Evolutionary conservation across 768 basidiomycete genomes (phyloP).

Genomic region (Leccinum pellstonianum): DNA sequence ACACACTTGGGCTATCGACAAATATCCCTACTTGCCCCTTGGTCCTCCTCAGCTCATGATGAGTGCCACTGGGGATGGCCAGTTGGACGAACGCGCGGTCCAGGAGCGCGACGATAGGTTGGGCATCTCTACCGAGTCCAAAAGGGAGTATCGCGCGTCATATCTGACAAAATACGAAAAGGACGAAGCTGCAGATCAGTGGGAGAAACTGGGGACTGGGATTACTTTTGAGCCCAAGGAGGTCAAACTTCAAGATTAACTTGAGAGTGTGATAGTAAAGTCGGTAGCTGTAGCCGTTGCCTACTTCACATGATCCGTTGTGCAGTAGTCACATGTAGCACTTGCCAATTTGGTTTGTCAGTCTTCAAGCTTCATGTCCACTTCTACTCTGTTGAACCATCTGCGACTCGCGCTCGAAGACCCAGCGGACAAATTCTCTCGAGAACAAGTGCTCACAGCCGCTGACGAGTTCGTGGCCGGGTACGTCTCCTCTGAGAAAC

Average conservation of each 20-base stretch:
- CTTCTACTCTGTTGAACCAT: constrained; percentile 45
- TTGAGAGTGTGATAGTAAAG: neutral
- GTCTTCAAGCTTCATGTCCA: constrained; percentile 35
- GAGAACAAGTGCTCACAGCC: constrained; percentile 46
- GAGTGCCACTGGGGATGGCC: constrained; percentile 39
- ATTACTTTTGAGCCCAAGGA: constrained; percentile 35
- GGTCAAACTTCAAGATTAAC: constrained; percentile 17
- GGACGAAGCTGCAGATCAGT: constrained; percentile 37
- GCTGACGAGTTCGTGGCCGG: constrained; percentile 58
- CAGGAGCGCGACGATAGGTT: constrained; percentile 30
- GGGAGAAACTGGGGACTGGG: constrained; percentile 36
- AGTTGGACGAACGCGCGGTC: constrained; percentile 33
- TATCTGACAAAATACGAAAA: constrained; percentile 43
- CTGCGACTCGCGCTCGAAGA: constrained; percentile 58
- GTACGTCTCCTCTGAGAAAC: constrained; percentile 47
- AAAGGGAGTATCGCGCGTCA: constrained; percentile 33
- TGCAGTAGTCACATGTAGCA: neutral
- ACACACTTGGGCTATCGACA: constrained; percentile 40
- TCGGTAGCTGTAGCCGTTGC: neutral
- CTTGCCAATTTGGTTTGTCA: constrained; percentile 11
- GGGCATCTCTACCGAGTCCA: constrained; percentile 27
- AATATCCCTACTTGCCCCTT: constrained; percentile 40
- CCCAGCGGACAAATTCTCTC: constrained; percentile 48
- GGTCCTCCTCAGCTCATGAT: constrained; percentile 50
- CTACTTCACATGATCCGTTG: neutral